phyloP scores from a whole-genome alignment of 352 stramenopile species.

The Pythium coloratum region DNA sequence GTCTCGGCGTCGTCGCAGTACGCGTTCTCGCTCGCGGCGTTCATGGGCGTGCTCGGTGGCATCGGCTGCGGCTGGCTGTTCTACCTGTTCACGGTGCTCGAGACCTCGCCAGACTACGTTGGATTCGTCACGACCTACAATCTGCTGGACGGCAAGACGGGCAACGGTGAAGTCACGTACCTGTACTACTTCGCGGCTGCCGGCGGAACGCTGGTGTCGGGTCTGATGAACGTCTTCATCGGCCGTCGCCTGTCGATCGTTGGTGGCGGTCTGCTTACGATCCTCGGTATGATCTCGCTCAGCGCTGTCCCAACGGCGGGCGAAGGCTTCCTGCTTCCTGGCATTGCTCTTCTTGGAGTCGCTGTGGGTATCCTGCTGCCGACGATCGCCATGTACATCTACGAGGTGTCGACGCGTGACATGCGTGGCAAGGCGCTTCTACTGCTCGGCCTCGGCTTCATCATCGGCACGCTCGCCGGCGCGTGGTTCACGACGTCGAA shows the following conservation, averaged over 20 bases:
- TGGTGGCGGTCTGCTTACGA: slow-evolving; percentile 59
- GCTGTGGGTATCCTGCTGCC: slow-evolving; percentile 68
- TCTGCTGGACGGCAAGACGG: slow-evolving; percentile 55
- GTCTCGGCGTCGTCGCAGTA: slow-evolving; percentile 87
- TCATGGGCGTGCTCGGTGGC: slow-evolving; percentile 73
- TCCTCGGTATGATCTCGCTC: slow-evolving; percentile 71
- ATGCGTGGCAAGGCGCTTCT: slow-evolving; percentile 83
- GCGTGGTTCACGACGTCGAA: slow-evolving; percentile 72
- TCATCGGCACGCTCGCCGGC: slow-evolving; percentile 57
- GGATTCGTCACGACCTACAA: slow-evolving; percentile 82
- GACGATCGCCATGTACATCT: slow-evolving; percentile 82
- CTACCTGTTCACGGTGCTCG: slow-evolving; percentile 72
- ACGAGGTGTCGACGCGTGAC: slow-evolving; percentile 82
- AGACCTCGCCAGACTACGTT: slow-evolving; percentile 73
- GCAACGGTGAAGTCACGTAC: slow-evolving; percentile 66
- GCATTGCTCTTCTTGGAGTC: slow-evolving; percentile 57
- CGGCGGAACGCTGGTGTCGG: slow-evolving; percentile 51
- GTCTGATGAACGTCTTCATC: slow-evolving; percentile 68
- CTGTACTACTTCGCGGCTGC: slow-evolving; percentile 62
- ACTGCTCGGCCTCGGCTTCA: slow-evolving; percentile 68
- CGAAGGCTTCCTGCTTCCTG: slow-evolving; percentile 59
- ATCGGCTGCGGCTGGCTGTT: slow-evolving; percentile 81
- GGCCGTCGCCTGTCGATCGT: slow-evolving; percentile 77
- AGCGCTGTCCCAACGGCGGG: slow-evolving; percentile 55
- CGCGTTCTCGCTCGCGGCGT: slow-evolving; percentile 77